Conservation (phyloP, 208 protist species). For the Acanthamoeba quina region DNA sequence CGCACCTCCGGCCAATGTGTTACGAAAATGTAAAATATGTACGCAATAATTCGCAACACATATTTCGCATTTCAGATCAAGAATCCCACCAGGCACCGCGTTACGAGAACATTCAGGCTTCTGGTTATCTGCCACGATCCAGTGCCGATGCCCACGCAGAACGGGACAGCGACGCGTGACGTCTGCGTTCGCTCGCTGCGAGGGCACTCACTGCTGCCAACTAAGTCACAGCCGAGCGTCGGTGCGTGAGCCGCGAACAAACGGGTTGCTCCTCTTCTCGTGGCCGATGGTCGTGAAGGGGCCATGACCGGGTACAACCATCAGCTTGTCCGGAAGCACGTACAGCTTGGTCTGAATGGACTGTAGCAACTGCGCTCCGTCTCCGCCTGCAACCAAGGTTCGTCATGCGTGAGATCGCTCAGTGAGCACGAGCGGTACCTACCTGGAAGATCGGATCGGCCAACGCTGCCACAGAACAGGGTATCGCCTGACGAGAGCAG, state of each 20-base stretch:
- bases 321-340: slow-evolving; percentile 27
- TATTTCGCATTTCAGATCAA: not conserved
- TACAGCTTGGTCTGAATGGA: slow-evolving; percentile 38
- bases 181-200: too few species aligned
- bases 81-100: not conserved
- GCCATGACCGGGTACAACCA: slow-evolving; percentile 2
- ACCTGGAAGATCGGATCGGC: slow-evolving; percentile 27
- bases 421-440: not conserved
- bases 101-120: not conserved
- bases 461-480: slow-evolving; percentile 33
- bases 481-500: slow-evolving; percentile 36
- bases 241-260: not conserved
- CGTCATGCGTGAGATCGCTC: not conserved
- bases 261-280: slow-evolving; percentile 51
- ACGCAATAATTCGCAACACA: not conserved
- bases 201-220: not conserved
- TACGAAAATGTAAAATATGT: not conserved
- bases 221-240: not conserved
- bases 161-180: too few species aligned
- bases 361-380: not conserved
- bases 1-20: not conserved
- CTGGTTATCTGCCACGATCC: not conserved
- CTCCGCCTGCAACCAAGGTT: not conserved
- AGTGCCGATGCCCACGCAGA: too few species aligned
- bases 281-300: slow-evolving; percentile 34